Evolutionary conservation across 2,329 filamentous ascomycete genomes (phyloP).

Genomic region (Exophiala phaeomuriformis): DNA sequence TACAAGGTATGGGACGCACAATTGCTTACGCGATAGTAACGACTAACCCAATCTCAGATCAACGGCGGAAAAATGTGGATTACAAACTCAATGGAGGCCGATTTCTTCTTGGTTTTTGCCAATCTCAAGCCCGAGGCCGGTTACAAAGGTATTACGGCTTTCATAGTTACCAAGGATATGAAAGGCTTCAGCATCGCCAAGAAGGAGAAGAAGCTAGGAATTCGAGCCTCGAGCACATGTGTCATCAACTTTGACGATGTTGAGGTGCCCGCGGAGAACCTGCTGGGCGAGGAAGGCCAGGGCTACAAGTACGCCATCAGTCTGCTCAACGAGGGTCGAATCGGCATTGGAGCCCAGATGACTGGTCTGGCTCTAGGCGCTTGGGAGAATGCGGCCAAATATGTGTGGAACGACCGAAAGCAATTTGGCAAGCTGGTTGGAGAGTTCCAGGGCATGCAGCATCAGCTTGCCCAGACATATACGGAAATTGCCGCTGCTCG

Average conservation of each 20-base stretch:
- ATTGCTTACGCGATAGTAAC: neutral
- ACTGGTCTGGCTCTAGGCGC: slow-evolving; percentile 90
- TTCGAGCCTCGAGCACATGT: slow-evolving; percentile 90
- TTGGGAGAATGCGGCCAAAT: slow-evolving; percentile 88
- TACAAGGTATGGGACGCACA: slow-evolving; percentile 43
- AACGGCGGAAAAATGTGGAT: slow-evolving; percentile 99
- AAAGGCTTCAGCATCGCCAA: slow-evolving; percentile 92
- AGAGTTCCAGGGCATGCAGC: slow-evolving; percentile 98
- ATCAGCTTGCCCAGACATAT: slow-evolving; percentile 94
- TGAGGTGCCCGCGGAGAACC: slow-evolving; percentile 75
- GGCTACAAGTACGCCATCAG: slow-evolving; percentile 98
- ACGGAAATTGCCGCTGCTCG: slow-evolving; percentile 87
- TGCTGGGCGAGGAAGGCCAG: slow-evolving; percentile 80
- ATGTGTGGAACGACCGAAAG: slow-evolving; percentile 97
- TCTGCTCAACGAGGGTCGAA: slow-evolving; percentile 89
- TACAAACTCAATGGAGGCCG: slow-evolving; percentile 90
- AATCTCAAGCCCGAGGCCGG: slow-evolving; percentile 87
- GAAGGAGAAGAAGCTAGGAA: slow-evolving; percentile 99
- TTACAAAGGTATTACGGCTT: slow-evolving; percentile 95
- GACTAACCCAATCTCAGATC: slow-evolving; percentile 47
- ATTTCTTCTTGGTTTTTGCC: slow-evolving; percentile 95
- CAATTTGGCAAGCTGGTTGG: slow-evolving; percentile 92
- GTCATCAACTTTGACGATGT: slow-evolving; percentile 98
- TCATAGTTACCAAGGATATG: slow-evolving; percentile 83
- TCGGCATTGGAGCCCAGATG: slow-evolving; percentile 98